phyloP scores from a whole-genome alignment of 1,284 basidiomycete genomes.

The Fomitopsis pinicola region DNA sequence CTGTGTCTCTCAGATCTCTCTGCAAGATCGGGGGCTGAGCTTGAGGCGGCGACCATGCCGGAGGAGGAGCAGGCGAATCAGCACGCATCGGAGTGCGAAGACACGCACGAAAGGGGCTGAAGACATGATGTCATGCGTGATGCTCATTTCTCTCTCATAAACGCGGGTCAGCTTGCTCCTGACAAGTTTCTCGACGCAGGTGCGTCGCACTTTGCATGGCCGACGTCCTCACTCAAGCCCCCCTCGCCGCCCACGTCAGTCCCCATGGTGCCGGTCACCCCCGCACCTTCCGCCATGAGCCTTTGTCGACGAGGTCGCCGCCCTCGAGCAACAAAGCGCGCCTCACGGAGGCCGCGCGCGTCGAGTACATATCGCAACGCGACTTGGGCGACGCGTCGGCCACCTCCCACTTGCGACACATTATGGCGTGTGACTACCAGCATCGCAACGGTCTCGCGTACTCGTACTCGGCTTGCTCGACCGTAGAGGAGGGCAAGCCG shows the following conservation, averaged over 20 bases:
- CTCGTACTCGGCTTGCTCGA: neutral
- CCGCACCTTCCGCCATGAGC: neutral
- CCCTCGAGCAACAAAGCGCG: neutral
- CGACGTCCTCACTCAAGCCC: slow-evolving; percentile 7
- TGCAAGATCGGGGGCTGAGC: neutral
- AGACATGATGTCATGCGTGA: slow-evolving; percentile 5
- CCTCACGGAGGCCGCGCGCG: neutral
- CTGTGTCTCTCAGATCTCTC: neutral
- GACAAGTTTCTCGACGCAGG: neutral
- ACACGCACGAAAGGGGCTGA: neutral
- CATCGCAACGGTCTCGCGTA: neutral
- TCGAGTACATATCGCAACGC: neutral
- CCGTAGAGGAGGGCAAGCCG: neutral
- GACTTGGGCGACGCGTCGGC: neutral
- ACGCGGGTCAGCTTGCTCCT: neutral
- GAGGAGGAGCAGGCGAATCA: neutral
- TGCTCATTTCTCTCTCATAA: slow-evolving; percentile 2
- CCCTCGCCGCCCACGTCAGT: slow-evolving; percentile 1
- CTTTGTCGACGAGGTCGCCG: neutral
- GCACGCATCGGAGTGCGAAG: neutral
- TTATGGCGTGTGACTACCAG: neutral
- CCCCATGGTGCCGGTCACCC: neutral
- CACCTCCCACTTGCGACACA: neutral
- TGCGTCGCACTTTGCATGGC: slow-evolving; percentile 7
- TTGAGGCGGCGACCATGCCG: neutral